These are phyloP conservation scores for Collybia sp. DNA, from an alignment of 768 basidiomycete genomes.

Conservation along the genomic window DNA sequence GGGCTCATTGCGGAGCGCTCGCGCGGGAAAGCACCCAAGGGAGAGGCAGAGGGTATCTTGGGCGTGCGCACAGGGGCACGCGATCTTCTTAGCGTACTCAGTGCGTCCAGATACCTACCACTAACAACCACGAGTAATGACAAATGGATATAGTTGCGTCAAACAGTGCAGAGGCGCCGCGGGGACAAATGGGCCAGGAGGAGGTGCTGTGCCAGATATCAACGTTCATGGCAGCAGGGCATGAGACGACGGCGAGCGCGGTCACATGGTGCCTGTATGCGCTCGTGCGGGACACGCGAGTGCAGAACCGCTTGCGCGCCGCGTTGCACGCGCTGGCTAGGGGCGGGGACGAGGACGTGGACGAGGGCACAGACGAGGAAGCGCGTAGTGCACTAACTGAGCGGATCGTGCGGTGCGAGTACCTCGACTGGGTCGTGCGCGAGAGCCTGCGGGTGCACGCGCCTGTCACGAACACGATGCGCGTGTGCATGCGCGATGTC, in stretches of 20 bases:
- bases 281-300: slow-evolving; percentile 35
- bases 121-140: neutral
- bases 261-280: slow-evolving; percentile 62
- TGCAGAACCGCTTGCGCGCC: slow-evolving; percentile 43
- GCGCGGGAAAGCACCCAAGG: slow-evolving; percentile 18
- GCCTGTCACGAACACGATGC: slow-evolving; percentile 56
- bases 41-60: slow-evolving; percentile 11
- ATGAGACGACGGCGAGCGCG: slow-evolving; percentile 57
- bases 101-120: slow-evolving; percentile 24
- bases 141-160: slow-evolving; percentile 44
- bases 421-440: slow-evolving; percentile 59
- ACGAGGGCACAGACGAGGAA: slow-evolving; percentile 7
- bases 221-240: slow-evolving; percentile 60
- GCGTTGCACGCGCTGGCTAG: slow-evolving; percentile 27
- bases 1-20: slow-evolving; percentile 39
- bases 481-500: slow-evolving; percentile 39
- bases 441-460: slow-evolving; percentile 52
- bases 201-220: slow-evolving; percentile 62
- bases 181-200: slow-evolving; percentile 47
- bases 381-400: slow-evolving; percentile 15
- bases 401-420: slow-evolving; percentile 35
- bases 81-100: slow-evolving; percentile 53
- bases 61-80: slow-evolving; percentile 33
- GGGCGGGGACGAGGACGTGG: slow-evolving; percentile 10
- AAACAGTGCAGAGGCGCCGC: slow-evolving; percentile 39